Evolutionary conservation across 202 grass and related monocot species (phyloP).

Genomic region (Zoysia matrella): DNA sequence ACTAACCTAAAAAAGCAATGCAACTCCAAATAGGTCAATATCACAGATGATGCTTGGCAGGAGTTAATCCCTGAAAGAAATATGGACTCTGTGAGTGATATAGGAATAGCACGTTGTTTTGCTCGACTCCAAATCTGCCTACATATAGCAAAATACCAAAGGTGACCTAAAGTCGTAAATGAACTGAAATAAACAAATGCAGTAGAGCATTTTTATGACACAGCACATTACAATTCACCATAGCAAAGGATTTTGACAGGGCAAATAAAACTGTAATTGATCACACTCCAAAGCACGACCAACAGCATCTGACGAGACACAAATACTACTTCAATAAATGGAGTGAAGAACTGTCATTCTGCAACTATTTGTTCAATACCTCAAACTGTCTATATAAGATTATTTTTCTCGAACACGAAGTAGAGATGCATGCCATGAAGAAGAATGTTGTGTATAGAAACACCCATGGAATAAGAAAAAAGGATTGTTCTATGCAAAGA

Average conservation of each 20-base stretch:
- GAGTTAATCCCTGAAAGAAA: constrained; percentile 41
- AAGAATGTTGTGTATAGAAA: too few relatives aligned
- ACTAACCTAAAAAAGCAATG: constrained; percentile 47
- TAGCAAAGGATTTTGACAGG: background rate
- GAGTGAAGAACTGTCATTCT: background rate
- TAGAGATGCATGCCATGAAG: too few relatives aligned
- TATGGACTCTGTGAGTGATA: constrained; percentile 21
- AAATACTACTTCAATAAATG: background rate
- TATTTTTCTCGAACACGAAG: too few relatives aligned
- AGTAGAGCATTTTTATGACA: background rate
- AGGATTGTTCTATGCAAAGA: too few relatives aligned
- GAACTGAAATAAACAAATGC: background rate
- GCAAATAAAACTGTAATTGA: background rate
- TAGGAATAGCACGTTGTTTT: background rate
- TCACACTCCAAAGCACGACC: background rate
- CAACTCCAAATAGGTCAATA: constrained; percentile 27
- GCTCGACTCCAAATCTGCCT: background rate
- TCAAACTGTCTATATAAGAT: too few relatives aligned
- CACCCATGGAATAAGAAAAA: too few relatives aligned
- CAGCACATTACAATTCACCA: constrained; percentile 12
- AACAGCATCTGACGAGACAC: background rate
- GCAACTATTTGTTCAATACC: background rate
- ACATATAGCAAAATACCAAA: background rate
- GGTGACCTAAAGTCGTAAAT: background rate
- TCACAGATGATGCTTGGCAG: background rate